Conservation (phyloP, 306 rosid species). For the Oxytropis ochrocephala region DNA sequence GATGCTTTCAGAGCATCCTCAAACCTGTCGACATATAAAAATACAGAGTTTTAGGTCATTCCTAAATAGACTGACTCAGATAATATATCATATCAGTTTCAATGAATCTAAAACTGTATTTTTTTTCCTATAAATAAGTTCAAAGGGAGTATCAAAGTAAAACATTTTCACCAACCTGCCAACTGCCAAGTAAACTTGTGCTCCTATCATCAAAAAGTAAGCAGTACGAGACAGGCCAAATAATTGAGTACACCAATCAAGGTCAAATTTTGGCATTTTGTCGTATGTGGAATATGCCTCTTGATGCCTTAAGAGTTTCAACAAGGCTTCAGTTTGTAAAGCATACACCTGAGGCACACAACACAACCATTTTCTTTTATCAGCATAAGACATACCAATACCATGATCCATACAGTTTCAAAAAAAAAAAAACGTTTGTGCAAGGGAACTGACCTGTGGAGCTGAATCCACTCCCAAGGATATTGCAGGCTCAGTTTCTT, state of each 20-base stretch:
- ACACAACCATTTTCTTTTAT: slow-evolving; percentile 10
- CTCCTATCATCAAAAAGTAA: slow-evolving; percentile 50
- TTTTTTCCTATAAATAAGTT: too few relatives aligned
- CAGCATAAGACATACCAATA: not conserved
- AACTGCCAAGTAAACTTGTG: slow-evolving; percentile 61
- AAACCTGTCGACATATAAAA: slow-evolving; percentile 46
- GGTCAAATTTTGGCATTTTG: slow-evolving; percentile 51
- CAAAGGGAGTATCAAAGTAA: not conserved
- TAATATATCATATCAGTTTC: too few relatives aligned
- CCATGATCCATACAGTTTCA: not conserved
- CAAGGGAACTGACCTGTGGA: slow-evolving; percentile 49
- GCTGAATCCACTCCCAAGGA: slow-evolving; percentile 72
- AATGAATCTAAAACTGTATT: too few relatives aligned
- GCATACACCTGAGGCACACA: slow-evolving; percentile 49
- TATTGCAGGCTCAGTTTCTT: slow-evolving; percentile 61
- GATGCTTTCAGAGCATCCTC: slow-evolving; percentile 72
- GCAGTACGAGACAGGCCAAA: slow-evolving; percentile 51
- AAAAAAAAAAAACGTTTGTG: not conserved
- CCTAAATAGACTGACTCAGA: not conserved
- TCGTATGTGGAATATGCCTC: slow-evolving; percentile 65
- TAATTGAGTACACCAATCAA: slow-evolving; percentile 40
- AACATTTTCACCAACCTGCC: slow-evolving; percentile 65
- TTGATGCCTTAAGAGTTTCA: slow-evolving; percentile 63
- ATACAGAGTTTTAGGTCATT: slow-evolving; percentile 28
- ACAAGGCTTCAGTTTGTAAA: slow-evolving; percentile 77